Percentiles rank a stretch among this genome's conserved stretches.
phyloP scores from a whole-genome alignment of 164 flowering plant species.

The Dillenia suffruticosa region DNA sequence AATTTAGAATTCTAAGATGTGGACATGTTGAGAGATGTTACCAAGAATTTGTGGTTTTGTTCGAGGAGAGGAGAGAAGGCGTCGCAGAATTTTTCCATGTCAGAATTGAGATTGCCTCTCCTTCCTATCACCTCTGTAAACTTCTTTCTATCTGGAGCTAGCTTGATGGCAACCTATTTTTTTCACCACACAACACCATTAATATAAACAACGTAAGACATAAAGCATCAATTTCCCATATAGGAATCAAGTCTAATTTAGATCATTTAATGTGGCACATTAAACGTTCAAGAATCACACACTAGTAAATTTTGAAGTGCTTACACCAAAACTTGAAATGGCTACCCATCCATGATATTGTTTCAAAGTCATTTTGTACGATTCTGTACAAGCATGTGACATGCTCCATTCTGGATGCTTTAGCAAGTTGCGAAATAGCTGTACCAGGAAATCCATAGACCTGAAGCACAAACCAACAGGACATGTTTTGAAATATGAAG shows the following conservation, averaged over 20 bases:
- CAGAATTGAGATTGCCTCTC: slow-evolving; percentile 52
- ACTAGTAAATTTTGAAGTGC: too few relatives aligned
- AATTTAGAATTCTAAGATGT: neutral
- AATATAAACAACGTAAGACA: too few relatives aligned
- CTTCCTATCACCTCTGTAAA: slow-evolving; percentile 79
- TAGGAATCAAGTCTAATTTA: too few relatives aligned
- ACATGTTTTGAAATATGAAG: neutral
- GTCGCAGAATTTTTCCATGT: slow-evolving; percentile 68
- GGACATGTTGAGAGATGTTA: slow-evolving; percentile 22
- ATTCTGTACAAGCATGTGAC: slow-evolving; percentile 32
- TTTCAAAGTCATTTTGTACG: slow-evolving; percentile 39
- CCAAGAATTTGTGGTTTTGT: slow-evolving; percentile 91
- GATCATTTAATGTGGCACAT: too few relatives aligned
- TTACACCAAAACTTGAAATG: slow-evolving; percentile 18
- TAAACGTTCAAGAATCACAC: too few relatives aligned
- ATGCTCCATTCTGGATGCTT: slow-evolving; percentile 59
- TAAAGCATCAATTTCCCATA: too few relatives aligned
- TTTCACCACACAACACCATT: neutral
- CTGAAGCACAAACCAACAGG: slow-evolving; percentile 22
- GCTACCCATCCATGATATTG: slow-evolving; percentile 59
- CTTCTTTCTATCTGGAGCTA: slow-evolving; percentile 95
- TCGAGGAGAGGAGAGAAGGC: slow-evolving; percentile 61
- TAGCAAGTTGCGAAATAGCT: slow-evolving; percentile 45
- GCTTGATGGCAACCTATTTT: slow-evolving; percentile 78
- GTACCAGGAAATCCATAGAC: slow-evolving; percentile 76